phyloP scores from a whole-genome alignment of 352 stramenopile species.

The Peronospora belbahrii region DNA sequence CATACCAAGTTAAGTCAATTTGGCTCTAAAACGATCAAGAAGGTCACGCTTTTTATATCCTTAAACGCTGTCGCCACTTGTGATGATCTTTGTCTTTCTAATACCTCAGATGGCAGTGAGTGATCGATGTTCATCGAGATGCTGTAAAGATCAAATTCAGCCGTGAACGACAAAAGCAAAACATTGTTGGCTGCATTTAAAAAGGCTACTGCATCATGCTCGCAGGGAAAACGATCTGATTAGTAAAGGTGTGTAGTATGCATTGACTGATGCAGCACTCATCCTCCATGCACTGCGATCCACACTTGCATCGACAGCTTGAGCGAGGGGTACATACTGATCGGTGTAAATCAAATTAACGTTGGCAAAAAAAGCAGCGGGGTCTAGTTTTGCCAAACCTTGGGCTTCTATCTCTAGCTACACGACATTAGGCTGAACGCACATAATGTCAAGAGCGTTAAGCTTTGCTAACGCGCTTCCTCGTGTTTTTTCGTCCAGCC shows the following conservation, averaged over 20 bases:
- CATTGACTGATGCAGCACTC: constrained; percentile 88
- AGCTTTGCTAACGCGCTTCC: constrained; percentile 80
- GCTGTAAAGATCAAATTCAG: no score
- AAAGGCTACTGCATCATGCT: constrained; percentile 91
- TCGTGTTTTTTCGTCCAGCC: constrained; percentile 82
- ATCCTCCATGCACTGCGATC: constrained; percentile 77
- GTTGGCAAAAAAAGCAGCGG: constrained; percentile 44
- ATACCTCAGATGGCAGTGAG: no score
- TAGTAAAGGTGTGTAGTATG: constrained; percentile 57
- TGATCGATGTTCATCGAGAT: no score
- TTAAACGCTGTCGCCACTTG: no score
- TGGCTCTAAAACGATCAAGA: no score
- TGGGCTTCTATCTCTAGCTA: constrained; percentile 33
- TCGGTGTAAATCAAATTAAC: constrained; percentile 28
- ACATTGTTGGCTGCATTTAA: constrained; percentile 89
- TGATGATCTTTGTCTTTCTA: no score
- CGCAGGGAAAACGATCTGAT: constrained; percentile 91
- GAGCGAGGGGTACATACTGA: constrained; percentile 17
- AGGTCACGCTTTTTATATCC: no score
- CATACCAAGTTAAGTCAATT: no score
- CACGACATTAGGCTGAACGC: constrained; percentile 20
- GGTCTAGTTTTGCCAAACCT: constrained; percentile 24
- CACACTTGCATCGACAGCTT: constrained; percentile 33
- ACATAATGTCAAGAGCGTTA: constrained; percentile 17
- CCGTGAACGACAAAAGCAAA: constrained; percentile 85